A percentile compares a stretch with the other conserved stretches of the same genome.
phyloP scores from a whole-genome alignment of 495 filamentous ascomycete genomes.

The Lasiosphaeria miniovina region DNA sequence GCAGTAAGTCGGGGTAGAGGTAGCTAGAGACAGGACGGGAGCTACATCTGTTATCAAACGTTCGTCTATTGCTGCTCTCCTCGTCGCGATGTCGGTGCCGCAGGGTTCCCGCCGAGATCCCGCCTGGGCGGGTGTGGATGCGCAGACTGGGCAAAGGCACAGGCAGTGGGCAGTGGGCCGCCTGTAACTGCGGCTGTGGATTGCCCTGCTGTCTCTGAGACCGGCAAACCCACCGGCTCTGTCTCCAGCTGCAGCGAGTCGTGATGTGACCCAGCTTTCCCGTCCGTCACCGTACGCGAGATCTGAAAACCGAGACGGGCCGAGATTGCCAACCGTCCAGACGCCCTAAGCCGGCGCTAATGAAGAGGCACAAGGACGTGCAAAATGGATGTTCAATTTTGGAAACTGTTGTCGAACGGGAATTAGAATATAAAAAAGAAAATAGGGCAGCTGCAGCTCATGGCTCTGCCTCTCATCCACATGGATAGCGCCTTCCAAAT shows the following conservation, averaged over 20 bases:
- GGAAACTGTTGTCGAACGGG: neutral
- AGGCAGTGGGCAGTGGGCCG: slow-evolving; percentile 5
- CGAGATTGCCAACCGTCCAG: slow-evolving; percentile 1
- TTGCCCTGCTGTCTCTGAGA: slow-evolving; percentile 12
- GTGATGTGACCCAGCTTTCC: slow-evolving; percentile 4
- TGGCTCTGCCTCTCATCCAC: too few species aligned
- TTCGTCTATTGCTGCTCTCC: too few species aligned
- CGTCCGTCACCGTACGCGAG: slow-evolving; percentile 5
- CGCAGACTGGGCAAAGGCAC: slow-evolving; percentile 4
- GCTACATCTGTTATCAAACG: neutral
- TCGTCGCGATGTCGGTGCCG: too few species aligned
- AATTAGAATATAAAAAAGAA: too few species aligned
- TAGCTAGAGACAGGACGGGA: neutral
- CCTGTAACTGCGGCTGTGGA: slow-evolving; percentile 10
- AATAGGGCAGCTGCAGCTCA: too few species aligned
- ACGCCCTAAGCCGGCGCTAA: neutral
- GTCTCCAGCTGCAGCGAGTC: slow-evolving; percentile 11
- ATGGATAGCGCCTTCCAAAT: too few species aligned
- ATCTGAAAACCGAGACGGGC: slow-evolving; percentile 15
- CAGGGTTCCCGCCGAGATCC: too few species aligned
- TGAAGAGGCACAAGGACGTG: neutral
- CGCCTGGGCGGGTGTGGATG: neutral
- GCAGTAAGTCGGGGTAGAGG: neutral
- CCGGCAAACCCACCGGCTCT: slow-evolving; percentile 18
- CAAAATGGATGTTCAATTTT: neutral